Evolutionary conservation across 208 protist genomes (phyloP), one percentile per base, ranked within the genome.

Genomic region (Acanthamoeba castellanii): DNA sequence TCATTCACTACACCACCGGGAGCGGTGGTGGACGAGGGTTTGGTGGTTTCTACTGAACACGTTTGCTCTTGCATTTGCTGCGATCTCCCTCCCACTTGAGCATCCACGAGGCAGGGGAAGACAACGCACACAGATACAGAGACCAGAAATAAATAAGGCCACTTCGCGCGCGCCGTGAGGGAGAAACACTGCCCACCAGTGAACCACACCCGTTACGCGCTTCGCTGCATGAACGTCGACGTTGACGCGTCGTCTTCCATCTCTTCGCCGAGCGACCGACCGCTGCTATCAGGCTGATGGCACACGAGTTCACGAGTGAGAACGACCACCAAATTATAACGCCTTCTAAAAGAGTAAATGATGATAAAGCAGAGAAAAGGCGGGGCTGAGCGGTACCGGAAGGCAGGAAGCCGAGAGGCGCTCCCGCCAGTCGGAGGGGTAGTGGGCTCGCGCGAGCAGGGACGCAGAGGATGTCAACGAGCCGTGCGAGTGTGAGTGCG

Each of bases 1-100:
- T 92, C 32, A 92, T 92, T 16, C 85, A 92, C 37, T 92, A 92
- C 61, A 70, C 64, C 55, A 22, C 55, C 5, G 55, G 55, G 9
- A 14, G 16, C 18, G 13, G 55, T 14, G 16, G 55, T 3, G 8
- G 8, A 13, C 2, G 5, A 13, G 55, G 55, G 2, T 61, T 61
- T 42, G 37, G 37, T 42, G 37, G 37, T 42, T 42, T 42, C 37
- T 42, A 42, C 37, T 42, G 37, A 57, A 57, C 52, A 57, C 52
- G 16, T n/a, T 42, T 42, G 3, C 37, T 42, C 37, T 55, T 18
- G 52, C 52, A 13, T 42, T 42, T 42, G 3, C 3, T 4, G 37
- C 37, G 37, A 3, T 42, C 13, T 57, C 52, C 6, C 52, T 57
- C 52, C 6, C 7, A 1, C 52, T 5, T 18, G 52, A 11, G 16